Base-by-base conservation (phyloP, 2,329 filamentous ascomycete species). In the Emericellopsis cladophorae region DNA sequence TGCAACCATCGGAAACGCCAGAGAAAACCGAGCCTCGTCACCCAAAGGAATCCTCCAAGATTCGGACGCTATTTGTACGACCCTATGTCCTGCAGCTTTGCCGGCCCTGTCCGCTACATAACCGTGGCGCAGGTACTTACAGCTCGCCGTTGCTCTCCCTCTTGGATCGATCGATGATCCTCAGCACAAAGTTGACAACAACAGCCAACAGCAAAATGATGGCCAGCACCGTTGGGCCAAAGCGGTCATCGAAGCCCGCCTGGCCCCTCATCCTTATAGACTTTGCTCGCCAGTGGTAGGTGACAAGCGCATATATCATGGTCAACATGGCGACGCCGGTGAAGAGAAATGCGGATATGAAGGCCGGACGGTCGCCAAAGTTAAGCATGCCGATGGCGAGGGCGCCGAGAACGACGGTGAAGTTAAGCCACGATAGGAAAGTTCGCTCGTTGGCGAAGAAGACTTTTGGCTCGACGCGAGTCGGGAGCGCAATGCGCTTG, bases 371-470 rank as follows among this genome's bases (percentile, higher is more conserved):
- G 65, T 98, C 92, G 58, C 92, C 92, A 54, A 98, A 98, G 72
- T 98, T 98, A 55, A 98, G 80, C 59, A 98, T 88, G 52, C 92
- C 92, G 52, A 98, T 86, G 50, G 92, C 90, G 39, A 98, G 80
- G 48, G 92, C 92, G 56, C 92, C 92, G 46, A 98, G 84, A 64
- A 98, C 90, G 57, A 98, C 89, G 61, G 89, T 95, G 73, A 96
- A 96, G 76, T 98, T 98, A 57, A 98, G 85, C 92, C 92, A 98
- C 65, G 88, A 95, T 56, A 98, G 80, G 62, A 98, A 98, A 48
- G 92, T 98, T 48, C 92, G 87, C 69, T 98, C 92, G 73, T 98
- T 98, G 67, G 92, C 92, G 73, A 98, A 98, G 79, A 96, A 98
- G 71, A 98, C 92, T 68, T 98, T 98, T 54, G 92, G 92, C 66